These are phyloP conservation scores for Amanita pseudoporphyria DNA, from an alignment of 768 basidiomycete species.

Conservation along the genomic window DNA sequence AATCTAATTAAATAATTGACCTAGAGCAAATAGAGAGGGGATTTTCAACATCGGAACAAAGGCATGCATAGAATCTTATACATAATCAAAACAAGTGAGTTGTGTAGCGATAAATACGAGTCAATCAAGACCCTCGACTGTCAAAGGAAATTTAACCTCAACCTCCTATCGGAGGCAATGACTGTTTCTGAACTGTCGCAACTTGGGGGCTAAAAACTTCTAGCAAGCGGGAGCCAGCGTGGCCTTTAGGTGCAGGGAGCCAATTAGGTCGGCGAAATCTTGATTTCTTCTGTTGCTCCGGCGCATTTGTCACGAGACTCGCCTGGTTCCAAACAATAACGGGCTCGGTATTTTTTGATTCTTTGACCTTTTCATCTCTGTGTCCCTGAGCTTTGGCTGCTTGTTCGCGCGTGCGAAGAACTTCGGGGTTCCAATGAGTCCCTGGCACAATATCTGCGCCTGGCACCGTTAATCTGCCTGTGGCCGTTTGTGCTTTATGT, in stretches of 20 bases:
- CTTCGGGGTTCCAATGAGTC: conserved; percentile 1
- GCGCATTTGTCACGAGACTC: background rate
- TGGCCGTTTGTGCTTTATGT: background rate
- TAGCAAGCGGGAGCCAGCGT: conserved; percentile 2
- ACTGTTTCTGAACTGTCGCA: background rate
- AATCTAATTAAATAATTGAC: too few relatives aligned
- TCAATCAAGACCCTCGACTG: background rate
- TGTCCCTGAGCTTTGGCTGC: background rate
- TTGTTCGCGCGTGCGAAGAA: background rate
- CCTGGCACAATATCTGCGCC: background rate
- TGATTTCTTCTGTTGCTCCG: background rate
- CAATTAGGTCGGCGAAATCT: background rate
- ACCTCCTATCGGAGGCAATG: background rate
- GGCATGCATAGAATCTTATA: too few relatives aligned
- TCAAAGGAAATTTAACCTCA: background rate
- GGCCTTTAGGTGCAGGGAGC: background rate
- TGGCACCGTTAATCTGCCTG: background rate
- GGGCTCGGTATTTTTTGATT: background rate
- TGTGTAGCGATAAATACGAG: too few relatives aligned
- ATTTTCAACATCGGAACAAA: too few relatives aligned
- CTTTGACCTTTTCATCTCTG: background rate
- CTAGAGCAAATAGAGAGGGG: too few relatives aligned
- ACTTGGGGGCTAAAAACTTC: conserved; percentile 2
- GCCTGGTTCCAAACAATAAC: conserved; percentile 3
- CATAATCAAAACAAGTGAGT: too few relatives aligned